Base-by-base conservation (phyloP, 2,329 filamentous ascomycete species). In the Geosmithia flava region DNA sequence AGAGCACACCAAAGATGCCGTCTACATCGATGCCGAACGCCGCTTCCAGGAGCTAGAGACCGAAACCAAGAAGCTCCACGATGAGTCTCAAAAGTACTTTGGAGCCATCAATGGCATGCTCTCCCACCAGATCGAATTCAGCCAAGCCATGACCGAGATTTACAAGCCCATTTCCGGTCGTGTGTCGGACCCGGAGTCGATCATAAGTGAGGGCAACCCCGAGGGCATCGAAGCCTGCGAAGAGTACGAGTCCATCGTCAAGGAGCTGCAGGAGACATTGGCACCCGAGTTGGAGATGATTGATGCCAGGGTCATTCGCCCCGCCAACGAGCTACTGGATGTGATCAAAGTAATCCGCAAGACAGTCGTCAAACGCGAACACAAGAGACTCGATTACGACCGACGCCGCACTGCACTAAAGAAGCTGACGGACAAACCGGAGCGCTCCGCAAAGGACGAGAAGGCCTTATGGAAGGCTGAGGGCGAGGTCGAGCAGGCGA, bases 91-190 rank as follows among this genome's bases (percentile, higher is more conserved):
- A 66, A 96, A 95, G 70, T 98, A 98, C 68, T 96, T 95, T 59
- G 83, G 95, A 48, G 87, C 93, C 62, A 96, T 98, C 70, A 96
- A 97, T 70, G 87, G 85, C 74, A 98, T 98, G 93, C 78, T 98
- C 59, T 80, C 74, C 62, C 90, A 97, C 69, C 93, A 98, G 71
- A 97, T 98, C 68, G 91, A 95, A 64, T 98, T 98, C 71, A 95
- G 91, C 58, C 81, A 95, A 69, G 87, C 90, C 55, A 91, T 95
- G 72, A 84, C 85, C 54, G 93, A 98, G 67, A 85, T 98, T 59
- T 98, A 98, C 75, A 95, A 95, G 65, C 93, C 93, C 56, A 98
- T 98, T 58, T 96, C 91, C 48, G 93, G 93, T 48, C 85, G 93
- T 61, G 78, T 94, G 67, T 97, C 91, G 44, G 93, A 98, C 66